Conservation (phyloP, 768 basidiomycete genomes). For the Termitomyces sp. region DNA sequence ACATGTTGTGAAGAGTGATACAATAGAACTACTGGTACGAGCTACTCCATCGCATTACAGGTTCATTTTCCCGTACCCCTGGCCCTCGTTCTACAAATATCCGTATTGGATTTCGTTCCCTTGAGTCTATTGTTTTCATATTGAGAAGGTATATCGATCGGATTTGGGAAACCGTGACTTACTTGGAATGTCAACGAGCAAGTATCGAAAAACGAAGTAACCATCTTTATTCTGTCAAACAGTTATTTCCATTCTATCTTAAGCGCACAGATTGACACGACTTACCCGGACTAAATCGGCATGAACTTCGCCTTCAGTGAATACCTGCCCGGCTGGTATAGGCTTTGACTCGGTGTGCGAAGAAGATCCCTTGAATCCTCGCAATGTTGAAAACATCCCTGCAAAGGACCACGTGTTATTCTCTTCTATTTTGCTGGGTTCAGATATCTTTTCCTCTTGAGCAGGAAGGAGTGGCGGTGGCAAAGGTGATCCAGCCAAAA, state of each 20-base stretch:
- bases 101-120: constrained; percentile 53
- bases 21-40: constrained; percentile 16
- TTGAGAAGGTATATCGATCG: background rate
- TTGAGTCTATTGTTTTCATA: constrained; percentile 42
- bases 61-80: constrained; percentile 66
- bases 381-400: constrained; percentile 66
- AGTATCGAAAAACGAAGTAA: constrained; percentile 72
- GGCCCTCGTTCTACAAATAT: constrained; percentile 66
- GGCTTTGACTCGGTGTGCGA: constrained; percentile 20
- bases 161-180: constrained; percentile 29
- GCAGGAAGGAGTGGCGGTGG: constrained; percentile 28
- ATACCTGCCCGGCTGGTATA: constrained; percentile 36
- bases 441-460: constrained; percentile 21
- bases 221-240: constrained; percentile 61
- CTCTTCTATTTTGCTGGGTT: constrained; percentile 24
- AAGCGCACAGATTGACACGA: constrained; percentile 7
- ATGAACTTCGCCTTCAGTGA: constrained; percentile 77
- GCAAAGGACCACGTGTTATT: constrained; percentile 49
- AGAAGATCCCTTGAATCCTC: constrained; percentile 26
- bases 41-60: constrained; percentile 63
- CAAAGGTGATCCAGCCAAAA: constrained; percentile 60
- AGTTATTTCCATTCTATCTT: background rate
- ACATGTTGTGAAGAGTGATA: constrained; percentile 7
- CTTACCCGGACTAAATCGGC: constrained; percentile 71
- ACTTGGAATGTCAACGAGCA: constrained; percentile 80